Base-by-base conservation (phyloP, 345 rosid species). In the Aquilaria yunnanensis region DNA sequence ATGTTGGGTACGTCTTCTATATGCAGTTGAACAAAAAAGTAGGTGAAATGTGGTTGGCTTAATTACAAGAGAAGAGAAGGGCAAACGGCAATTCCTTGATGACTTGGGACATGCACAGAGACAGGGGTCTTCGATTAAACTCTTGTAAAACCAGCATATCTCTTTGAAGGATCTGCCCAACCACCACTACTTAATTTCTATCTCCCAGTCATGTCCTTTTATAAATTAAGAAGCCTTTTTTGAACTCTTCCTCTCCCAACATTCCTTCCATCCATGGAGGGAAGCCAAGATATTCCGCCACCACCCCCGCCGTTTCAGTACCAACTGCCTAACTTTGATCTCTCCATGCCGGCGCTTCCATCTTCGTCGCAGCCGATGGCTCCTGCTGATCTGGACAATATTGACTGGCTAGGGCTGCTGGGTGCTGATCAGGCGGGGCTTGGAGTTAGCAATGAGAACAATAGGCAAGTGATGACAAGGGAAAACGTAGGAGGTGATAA, bases 1-100 rank as follows among this genome's bases (percentile, higher is more conserved):
- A 59, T 32, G 50, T 14, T 65, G 75, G 75, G 63, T 66, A 71
- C 78, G 86, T 67, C 70, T 64, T 63, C 70, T 41, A 56, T 8
- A 7, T 51, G 84, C 86, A 79, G 89, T 81, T 88, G 84, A 83
- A 79, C 85, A 59, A 73, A 59, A 73, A 79, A 81, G 82, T 83
- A 64, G 91, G 75, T 85, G 84, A 72, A 72, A 78, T 79, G 70
- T 83, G 57, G 88, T 79, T 83, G 88, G 80, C 69, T 79, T 78
- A 68, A 74, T 14, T 70, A 29, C 63, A 67, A 71, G 71, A 67
- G 49, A 41, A 30, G 33, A 33, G 31, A 50, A 52, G 29, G 13
- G 9, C 12, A 14, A 43, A 47, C 12, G 43, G 7, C 43, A 37
- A 37, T 37, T 2, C 43, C 8, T 37, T 37, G 43, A 37, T 8